phyloP scores from a whole-genome alignment of 345 rosid genomes.

The Alliaria petiolata region DNA sequence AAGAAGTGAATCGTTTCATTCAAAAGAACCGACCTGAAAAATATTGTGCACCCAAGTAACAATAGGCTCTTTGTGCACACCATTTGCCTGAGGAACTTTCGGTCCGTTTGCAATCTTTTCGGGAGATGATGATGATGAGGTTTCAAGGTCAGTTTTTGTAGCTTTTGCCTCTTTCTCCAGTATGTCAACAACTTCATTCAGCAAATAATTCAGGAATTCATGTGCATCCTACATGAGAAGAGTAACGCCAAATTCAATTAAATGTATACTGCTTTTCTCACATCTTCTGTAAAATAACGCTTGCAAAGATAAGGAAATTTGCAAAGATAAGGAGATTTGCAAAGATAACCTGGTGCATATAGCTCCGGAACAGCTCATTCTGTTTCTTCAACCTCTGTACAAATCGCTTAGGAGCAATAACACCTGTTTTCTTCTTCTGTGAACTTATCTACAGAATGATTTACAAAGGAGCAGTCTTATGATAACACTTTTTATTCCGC shows the following conservation, averaged over 20 bases:
- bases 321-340: background rate
- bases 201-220: conserved; percentile 93
- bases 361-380: conserved; percentile 97
- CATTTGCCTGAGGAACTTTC: conserved; percentile 61
- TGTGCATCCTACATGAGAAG: conserved; percentile 81
- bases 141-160: conserved; percentile 67
- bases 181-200: conserved; percentile 97
- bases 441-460: conserved; percentile 64
- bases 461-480: background rate
- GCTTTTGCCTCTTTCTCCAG: conserved; percentile 95
- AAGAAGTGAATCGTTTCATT: background rate
- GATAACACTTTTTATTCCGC: background rate
- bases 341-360: conserved; percentile 89
- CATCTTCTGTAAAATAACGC: background rate
- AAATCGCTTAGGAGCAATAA: conserved; percentile 96
- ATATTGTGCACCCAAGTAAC: conserved; percentile 98
- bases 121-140: conserved; percentile 51
- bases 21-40: conserved; percentile 62
- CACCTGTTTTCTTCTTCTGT: conserved; percentile 99
- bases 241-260: background rate
- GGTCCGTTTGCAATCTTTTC: conserved; percentile 81
- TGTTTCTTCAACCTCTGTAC: conserved; percentile 98
- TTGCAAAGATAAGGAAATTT: background rate
- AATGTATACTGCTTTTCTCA: background rate
- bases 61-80: conserved; percentile 76